Evolutionary conservation across 148 eudicot species (phyloP).

Genomic region (Rhododendron mucronatum): DNA sequence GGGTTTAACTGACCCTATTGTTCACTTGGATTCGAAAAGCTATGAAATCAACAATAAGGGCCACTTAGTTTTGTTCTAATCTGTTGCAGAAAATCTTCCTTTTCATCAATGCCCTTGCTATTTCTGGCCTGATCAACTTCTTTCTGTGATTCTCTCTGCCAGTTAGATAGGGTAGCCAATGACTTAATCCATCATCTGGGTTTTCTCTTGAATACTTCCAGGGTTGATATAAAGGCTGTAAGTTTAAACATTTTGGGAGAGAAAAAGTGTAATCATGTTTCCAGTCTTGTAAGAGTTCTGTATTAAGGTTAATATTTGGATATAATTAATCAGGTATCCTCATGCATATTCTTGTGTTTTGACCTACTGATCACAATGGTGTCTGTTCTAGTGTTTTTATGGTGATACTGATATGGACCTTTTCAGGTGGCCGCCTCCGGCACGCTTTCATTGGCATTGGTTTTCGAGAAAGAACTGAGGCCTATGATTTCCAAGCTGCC

Average conservation of each 20-base stretch:
- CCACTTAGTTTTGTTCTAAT: conserved; percentile 69
- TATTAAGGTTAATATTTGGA: background rate
- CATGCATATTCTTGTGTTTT: background rate
- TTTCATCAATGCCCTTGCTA: conserved; percentile 41
- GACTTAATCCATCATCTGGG: background rate
- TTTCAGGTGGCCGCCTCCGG: conserved; percentile 82
- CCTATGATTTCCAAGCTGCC: conserved; percentile 98
- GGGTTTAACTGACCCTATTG: background rate
- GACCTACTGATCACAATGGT: background rate
- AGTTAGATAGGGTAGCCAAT: conserved; percentile 8
- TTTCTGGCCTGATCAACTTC: conserved; percentile 29
- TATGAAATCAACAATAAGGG: conserved; percentile 2
- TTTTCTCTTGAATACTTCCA: background rate
- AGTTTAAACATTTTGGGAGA: background rate
- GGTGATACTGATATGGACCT: background rate
- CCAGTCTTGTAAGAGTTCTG: background rate
- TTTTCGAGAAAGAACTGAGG: conserved; percentile 90
- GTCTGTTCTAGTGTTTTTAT: background rate
- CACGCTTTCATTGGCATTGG: conserved; percentile 98
- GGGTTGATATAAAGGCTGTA: background rate
- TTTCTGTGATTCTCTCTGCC: conserved; percentile 32
- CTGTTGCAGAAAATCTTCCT: conserved; percentile 73
- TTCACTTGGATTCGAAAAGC: background rate
- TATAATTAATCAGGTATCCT: background rate
- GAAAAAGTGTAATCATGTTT: background rate